Percentiles rank a stretch among this genome's conserved stretches.
Evolutionary conservation across 768 basidiomycete genomes (phyloP).

Genomic region (Lepiota subincarnata): DNA sequence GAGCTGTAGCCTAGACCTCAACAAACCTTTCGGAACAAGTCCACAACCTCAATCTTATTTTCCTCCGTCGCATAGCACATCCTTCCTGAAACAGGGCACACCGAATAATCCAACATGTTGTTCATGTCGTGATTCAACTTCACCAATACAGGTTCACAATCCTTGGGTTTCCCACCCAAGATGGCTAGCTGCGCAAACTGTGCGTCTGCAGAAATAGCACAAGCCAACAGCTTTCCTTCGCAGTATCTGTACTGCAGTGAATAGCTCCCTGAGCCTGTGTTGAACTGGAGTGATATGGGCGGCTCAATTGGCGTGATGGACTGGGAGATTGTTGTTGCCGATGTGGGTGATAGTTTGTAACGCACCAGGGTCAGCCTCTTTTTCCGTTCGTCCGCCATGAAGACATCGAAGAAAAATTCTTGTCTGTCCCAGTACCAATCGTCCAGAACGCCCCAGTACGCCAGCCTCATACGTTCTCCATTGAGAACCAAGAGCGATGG

Average conservation of each 20-base stretch:
- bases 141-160: not conserved
- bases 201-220: not conserved
- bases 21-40: not conserved
- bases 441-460: not conserved
- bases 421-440: conserved; percentile 7
- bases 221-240: not conserved
- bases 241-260: not conserved
- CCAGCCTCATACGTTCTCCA: not conserved
- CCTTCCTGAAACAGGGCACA: conserved; percentile 5
- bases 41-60: not conserved
- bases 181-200: not conserved
- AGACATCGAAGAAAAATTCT: not conserved
- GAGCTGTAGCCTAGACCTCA: not conserved
- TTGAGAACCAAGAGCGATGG: not conserved
- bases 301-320: not conserved
- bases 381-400: not conserved
- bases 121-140: not conserved
- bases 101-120: not conserved
- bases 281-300: not conserved
- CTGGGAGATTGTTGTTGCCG: not conserved
- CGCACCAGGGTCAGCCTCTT: not conserved
- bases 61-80: not conserved
- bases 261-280: not conserved
- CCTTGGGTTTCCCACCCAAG: not conserved
- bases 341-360: not conserved